phyloP scores from a whole-genome alignment of 129 eudicot genomes.

The Artemisia argyi region DNA sequence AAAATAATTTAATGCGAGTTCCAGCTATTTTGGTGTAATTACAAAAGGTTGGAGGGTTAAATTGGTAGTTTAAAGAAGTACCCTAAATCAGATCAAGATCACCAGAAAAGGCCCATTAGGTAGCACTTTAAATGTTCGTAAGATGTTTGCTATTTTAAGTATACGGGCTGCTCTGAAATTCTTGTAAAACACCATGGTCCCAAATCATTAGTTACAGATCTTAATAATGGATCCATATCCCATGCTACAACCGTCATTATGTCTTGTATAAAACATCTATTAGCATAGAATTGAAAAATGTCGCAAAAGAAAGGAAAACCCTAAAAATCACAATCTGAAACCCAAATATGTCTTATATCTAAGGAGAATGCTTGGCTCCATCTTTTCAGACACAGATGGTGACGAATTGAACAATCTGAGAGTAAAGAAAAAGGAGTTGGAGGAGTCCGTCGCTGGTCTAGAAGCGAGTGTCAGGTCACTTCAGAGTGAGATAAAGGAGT shows the following conservation, averaged over 20 bases:
- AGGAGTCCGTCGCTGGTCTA: slow-evolving; percentile 39
- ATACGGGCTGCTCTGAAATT: neutral
- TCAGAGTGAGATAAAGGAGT: slow-evolving; percentile 50
- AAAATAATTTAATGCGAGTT: neutral
- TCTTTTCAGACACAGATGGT: slow-evolving; percentile 60
- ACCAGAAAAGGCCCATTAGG: no score
- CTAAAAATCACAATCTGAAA: neutral
- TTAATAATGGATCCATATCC: neutral
- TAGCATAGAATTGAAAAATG: no score
- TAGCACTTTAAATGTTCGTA: no score
- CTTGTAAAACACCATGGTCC: no score
- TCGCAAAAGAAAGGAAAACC: neutral
- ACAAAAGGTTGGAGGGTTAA: neutral
- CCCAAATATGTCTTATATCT: neutral
- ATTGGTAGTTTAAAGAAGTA: no score
- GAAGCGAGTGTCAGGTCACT: slow-evolving; percentile 48
- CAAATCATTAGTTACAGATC: neutral
- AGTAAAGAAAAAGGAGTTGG: slow-evolving; percentile 52
- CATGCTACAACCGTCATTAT: neutral
- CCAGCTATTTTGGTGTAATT: slow-evolving; percentile 7
- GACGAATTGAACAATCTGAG: slow-evolving; percentile 59
- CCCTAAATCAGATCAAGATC: no score
- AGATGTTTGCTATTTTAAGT: neutral
- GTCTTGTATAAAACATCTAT: no score
- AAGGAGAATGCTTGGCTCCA: slow-evolving; percentile 8